Base-by-base conservation (phyloP, 768 basidiomycete genomes). In the Wakefieldia striispora region DNA sequence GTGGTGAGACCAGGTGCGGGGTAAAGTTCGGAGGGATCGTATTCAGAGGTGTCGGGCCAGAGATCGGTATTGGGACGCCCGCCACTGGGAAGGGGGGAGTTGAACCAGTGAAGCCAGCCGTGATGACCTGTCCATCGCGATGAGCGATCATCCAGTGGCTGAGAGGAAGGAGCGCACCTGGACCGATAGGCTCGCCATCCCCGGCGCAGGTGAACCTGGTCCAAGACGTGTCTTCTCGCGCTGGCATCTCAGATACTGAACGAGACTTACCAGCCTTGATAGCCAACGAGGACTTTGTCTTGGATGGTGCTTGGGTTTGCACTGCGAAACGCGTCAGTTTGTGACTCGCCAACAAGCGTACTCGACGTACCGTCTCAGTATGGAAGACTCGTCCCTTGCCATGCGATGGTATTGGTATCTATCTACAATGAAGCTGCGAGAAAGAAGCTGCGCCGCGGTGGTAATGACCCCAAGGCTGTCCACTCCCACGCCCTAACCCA, bases 61-160 rank as follows among this genome's bases (percentile, higher is more conserved):
- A 88, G 64, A 66, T 92, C 91, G 40, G 76, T 80, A 56, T 85
- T 88, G 4, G 85, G 83, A 3, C 73, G 79, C 16, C 89, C 90
- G 14, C 86, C 88, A 23, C 78, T 69, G 2, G 82, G 75, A 11
- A 91, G 72, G 1, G 86, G 86, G n/a, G 72, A 58, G 53, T 81
- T 75, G 63, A 88, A 82, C 90, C 91, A 92, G 59, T 92, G 90
- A 17, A 90, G 72, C 91, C 91, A 92, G 24, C 90, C 90, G 56
- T 90, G 87, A 59, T 91, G 90, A 3, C 80, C 82, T 65, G 40
- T 21, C 77, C 4, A 9, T 41, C 16, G 17, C 43, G 19, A 21
- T 9, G 20, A 13, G 35, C 7, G n/a, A 16, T 33, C 33, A 7
- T 33, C 10, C 6, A 16, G 21, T 9, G 40, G 17, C 3, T 5